Base-by-base conservation (phyloP, 495 filamentous ascomycete species). In the Lasiosphaeria miniovina region DNA sequence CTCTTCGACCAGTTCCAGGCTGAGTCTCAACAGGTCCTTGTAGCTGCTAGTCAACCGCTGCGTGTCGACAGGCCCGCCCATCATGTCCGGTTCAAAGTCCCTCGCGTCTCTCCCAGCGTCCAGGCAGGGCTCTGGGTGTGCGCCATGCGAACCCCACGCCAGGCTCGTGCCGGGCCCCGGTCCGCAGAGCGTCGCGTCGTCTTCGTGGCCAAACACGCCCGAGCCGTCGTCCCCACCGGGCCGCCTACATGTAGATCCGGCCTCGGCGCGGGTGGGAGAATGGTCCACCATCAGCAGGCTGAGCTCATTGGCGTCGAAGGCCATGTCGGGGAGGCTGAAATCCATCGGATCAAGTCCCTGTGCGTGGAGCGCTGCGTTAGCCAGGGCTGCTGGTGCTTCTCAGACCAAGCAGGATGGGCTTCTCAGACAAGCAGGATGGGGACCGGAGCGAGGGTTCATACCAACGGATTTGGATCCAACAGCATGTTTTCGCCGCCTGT, bases 1-100 rank as follows among this genome's bases (percentile, higher is more conserved):
- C 33, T 59, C 57, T n/a, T 59, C 50, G 31, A 59, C 57, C 32
- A 59, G 40, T 11, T 59, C 57, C 12, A 59, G 15, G 41, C 57
- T 59, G 32, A 59, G 57, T 12, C 38, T 48, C 10, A 59, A 15
- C 11, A 59, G 33, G 8, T 59, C 57, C 7, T 35, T 53, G 57
- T 59, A 54, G 51, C 38, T 36, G 38, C 57, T n/a, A 0, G 51
- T 33, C 35, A 45, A 10, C 49, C 48, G 57, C 49, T 52, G n/a
- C 34, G 43, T 50, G 34, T 57, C 43, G 33, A 49, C 10, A 14
- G 36, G 12, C 53, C 53, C 53, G 45, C 15, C 52, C 52, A 8
- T 24, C 24, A 24, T 24, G 24, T 24, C 24, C 24, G 24, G 2
- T 24, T 24, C 24, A 24, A 24, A 24, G 24, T 24, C 24, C 24